phyloP scores from a whole-genome alignment of 108 stramenopile species.

The Hondaea fermentalgiana region DNA sequence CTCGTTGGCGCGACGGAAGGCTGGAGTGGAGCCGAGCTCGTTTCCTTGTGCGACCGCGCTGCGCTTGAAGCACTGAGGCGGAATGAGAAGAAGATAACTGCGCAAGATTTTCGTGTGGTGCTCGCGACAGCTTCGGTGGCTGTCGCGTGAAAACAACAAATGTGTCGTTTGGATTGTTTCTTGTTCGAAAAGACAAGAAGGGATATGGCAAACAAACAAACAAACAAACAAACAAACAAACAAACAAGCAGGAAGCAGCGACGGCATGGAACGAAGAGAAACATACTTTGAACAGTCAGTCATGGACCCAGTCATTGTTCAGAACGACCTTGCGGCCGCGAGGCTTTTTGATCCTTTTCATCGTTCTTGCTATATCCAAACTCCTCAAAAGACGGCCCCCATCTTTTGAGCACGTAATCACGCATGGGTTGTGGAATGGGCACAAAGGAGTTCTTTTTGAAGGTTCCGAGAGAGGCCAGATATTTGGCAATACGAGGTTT shows the following conservation, averaged over 20 bases:
- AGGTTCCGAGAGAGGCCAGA: background rate
- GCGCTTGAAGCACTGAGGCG: constrained; percentile 18
- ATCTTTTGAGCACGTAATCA: background rate
- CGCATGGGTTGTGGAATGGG: background rate
- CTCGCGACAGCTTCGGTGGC: too few relatives aligned
- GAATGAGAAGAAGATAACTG: background rate
- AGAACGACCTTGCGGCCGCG: background rate
- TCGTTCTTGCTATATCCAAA: background rate
- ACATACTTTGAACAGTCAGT: too few relatives aligned
- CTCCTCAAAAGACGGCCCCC: background rate
- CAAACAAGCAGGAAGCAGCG: too few relatives aligned
- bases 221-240: too few relatives aligned
- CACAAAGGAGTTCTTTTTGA: background rate
- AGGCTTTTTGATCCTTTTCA: background rate
- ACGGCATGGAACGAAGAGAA: too few relatives aligned
- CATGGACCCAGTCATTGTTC: too few relatives aligned
- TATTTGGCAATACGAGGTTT: background rate
- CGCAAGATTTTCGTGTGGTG: too few relatives aligned
- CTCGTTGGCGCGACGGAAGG: constrained; percentile 81
- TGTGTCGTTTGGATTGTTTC: too few relatives aligned
- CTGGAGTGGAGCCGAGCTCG: constrained; percentile 90
- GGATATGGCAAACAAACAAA: too few relatives aligned
- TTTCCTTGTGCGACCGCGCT: constrained; percentile 68
- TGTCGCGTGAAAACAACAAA: too few relatives aligned
- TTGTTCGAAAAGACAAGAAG: too few relatives aligned